These are phyloP conservation scores for Amanita molliuscula DNA, from an alignment of 768 basidiomycete genomes.

Conservation along the genomic window DNA sequence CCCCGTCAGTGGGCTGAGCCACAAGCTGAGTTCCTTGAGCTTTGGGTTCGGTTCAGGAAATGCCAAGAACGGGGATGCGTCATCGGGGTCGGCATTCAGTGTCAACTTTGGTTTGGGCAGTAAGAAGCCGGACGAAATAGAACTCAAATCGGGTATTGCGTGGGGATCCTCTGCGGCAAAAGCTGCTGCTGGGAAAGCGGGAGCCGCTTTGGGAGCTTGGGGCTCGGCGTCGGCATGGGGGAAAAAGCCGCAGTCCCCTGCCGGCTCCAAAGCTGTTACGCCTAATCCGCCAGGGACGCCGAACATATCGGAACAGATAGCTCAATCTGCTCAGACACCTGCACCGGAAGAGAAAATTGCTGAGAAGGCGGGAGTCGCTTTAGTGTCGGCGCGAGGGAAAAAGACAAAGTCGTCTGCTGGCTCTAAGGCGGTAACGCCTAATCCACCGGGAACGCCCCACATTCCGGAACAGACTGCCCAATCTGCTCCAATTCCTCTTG, in stretches of 20 bases:
- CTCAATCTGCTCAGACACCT: background rate
- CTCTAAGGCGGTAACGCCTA: slow-evolving; percentile 1
- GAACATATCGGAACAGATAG: background rate
- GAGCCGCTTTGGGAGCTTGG: background rate
- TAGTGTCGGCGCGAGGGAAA: background rate
- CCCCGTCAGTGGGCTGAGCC: background rate
- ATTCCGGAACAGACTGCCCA: background rate
- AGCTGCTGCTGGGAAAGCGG: background rate
- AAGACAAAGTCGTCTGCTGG: background rate
- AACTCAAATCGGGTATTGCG: background rate
- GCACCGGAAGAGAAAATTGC: background rate
- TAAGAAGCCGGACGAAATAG: background rate
- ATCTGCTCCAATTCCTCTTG: background rate
- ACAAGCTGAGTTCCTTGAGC: background rate
- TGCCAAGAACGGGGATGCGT: background rate
- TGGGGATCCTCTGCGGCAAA: background rate
- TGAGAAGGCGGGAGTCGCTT: too few relatives aligned
- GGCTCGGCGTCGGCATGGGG: background rate
- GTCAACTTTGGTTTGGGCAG: background rate
- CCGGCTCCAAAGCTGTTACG: background rate
- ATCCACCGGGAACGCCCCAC: background rate
- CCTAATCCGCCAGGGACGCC: background rate
- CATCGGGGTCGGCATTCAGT: background rate
- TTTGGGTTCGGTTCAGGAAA: background rate
- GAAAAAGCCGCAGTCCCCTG: background rate